Evolutionary conservation across 2,329 filamentous ascomycete species (phyloP).

Genomic region (Rosellinia necatrix): DNA sequence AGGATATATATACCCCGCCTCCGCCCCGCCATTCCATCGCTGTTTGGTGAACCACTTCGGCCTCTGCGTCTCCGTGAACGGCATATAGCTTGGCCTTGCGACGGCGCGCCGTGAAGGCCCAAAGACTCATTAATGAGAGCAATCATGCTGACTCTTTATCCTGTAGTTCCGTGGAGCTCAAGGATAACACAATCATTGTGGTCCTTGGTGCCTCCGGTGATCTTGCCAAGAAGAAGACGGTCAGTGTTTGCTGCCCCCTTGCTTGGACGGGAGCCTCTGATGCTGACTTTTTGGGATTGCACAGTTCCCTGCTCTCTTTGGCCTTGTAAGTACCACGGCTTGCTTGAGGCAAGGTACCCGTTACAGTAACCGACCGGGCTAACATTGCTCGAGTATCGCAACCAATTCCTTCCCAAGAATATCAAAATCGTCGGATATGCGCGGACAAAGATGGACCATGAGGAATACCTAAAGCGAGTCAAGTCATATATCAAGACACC

Average conservation of each 20-base stretch:
- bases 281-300: slow-evolving; percentile 5
- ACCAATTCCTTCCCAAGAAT: slow-evolving; percentile 97
- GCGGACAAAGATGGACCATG: slow-evolving; percentile 98
- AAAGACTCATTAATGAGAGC: background rate
- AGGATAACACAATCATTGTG: slow-evolving; percentile 96
- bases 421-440: slow-evolving; percentile 98
- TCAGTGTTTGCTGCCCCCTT: slow-evolving; percentile 48
- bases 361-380: slow-evolving; percentile 22
- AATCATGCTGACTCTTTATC: slow-evolving; percentile 43
- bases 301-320: slow-evolving; percentile 95
- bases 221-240: slow-evolving; percentile 99
- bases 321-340: slow-evolving; percentile 72
- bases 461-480: slow-evolving; percentile 91
- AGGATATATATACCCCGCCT: slow-evolving; percentile 40
- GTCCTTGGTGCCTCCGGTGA: slow-evolving; percentile 97
- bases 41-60: slow-evolving; percentile 24
- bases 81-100: slow-evolving; percentile 13
- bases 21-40: slow-evolving; percentile 41
- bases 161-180: slow-evolving; percentile 84
- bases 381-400: slow-evolving; percentile 73
- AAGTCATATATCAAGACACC: slow-evolving; percentile 99
- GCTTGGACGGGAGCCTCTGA: slow-evolving; percentile 20
- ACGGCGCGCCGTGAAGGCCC: background rate
- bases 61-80: slow-evolving; percentile 19
- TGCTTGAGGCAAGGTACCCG: slow-evolving; percentile 1